These are phyloP conservation scores for Gentiana macrophylla DNA, from an alignment of 257 asterid genomes.

Conservation along the genomic window DNA sequence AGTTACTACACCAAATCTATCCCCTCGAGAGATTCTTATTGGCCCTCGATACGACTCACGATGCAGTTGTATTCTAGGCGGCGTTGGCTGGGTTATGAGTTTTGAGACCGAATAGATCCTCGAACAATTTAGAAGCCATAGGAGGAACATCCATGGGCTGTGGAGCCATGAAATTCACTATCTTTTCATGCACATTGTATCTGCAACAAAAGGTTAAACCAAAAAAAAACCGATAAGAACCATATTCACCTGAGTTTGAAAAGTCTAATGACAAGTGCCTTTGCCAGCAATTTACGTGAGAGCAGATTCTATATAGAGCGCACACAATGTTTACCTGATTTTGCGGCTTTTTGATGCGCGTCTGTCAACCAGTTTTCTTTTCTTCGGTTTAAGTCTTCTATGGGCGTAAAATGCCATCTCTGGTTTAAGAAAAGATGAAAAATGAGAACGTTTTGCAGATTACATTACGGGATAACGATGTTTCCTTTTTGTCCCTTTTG, in stretches of 20 bases:
- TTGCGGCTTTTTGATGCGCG: constrained; percentile 96
- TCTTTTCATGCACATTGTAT: constrained; percentile 83
- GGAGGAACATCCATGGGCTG: constrained; percentile 46
- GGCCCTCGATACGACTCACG: too few relatives aligned
- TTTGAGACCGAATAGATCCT: constrained; percentile 57
- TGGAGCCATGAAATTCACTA: constrained; percentile 86
- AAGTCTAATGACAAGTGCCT: too few relatives aligned
- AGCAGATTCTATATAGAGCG: too few relatives aligned
- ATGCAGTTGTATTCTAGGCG: constrained; percentile 8
- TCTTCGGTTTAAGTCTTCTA: constrained; percentile 71
- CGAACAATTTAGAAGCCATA: constrained; percentile 48
- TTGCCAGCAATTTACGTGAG: too few relatives aligned
- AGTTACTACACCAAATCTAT: too few relatives aligned
- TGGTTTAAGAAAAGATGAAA: constrained; percentile 14
- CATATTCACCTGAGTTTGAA: too few relatives aligned
- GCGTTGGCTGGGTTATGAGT: constrained; percentile 26
- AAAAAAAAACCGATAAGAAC: too few relatives aligned
- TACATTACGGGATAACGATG: too few relatives aligned
- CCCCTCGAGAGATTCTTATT: too few relatives aligned
- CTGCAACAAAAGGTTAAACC: constrained; percentile 25
- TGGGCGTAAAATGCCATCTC: constrained; percentile 74
- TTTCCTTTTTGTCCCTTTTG: too few relatives aligned
- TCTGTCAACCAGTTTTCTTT: constrained; percentile 79
- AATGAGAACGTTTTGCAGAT: too few relatives aligned
- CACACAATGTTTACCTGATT: constrained; percentile 41